Base-by-base conservation (phyloP, 345 rosid genomes). In the Odontarrhena argentea region DNA sequence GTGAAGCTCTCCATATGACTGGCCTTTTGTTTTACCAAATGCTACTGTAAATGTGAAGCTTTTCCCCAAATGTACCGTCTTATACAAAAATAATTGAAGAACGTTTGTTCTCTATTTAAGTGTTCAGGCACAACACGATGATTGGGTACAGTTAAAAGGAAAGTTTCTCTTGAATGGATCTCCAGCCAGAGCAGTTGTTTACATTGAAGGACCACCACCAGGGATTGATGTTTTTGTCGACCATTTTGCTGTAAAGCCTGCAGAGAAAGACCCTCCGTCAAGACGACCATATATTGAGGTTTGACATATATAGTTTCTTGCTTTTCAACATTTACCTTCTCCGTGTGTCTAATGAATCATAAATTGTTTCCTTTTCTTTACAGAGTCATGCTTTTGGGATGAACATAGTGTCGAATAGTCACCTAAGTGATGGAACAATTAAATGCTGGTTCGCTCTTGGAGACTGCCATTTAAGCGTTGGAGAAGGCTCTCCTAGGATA, bases 391-490 rank as follows among this genome's bases (percentile, higher is more conserved):
- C 78, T 58, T 85, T 76, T 40, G 97, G 97, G 59, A 77, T 81
- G 68, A 94, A 88, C 65, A 79, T 91, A 70, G 76, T 94, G 50
- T 70, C 79, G 22, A 94, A 94, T 74, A 87, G 92, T 73, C 79
- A 83, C 65, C 81, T 91, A 42, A 74, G 38, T 26, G 79, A 80
- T 30, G 70, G 70, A 54, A 85, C 84, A 55, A 9, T 61, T 82
- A 79, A 82, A 51, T 85, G 87, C n/a, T 94, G 99, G 99, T 94
- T 88, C 77, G 86, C 95, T 38, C 92, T 94, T 13, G 99, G 99
- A 50, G 73, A 79, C 79, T 94, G 99, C 80, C 76, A 74, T 54
- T 79, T 88, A 46, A 74, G 63, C 12, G 79, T 87, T 70, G 85
- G 69, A 67, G 80, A 80, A 59, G 97, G 99, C 44, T 83, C 97